phyloP scores from a whole-genome alignment of 768 basidiomycete species.

The Trametes cingulata region DNA sequence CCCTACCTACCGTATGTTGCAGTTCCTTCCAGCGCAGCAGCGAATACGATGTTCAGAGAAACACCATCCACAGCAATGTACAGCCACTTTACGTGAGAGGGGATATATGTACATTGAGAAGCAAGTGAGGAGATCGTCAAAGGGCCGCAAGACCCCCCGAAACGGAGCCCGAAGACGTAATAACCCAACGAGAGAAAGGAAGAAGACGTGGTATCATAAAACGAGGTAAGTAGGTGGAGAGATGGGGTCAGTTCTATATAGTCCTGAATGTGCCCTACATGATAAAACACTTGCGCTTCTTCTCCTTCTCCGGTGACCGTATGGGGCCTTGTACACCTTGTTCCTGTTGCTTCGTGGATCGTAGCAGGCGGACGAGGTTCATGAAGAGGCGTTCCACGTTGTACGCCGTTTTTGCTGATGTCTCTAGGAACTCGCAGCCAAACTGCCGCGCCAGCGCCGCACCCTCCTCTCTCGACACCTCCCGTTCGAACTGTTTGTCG shows the following conservation, averaged over 20 bases:
- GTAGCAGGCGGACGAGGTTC: constrained; percentile 80
- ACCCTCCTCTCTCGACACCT: constrained; percentile 91
- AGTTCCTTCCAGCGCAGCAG: not conserved
- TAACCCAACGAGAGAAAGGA: constrained; percentile 35
- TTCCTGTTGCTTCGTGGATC: constrained; percentile 60
- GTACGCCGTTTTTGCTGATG: constrained; percentile 91
- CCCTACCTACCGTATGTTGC: not conserved
- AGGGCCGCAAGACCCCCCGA: constrained; percentile 21
- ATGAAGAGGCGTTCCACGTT: constrained; percentile 93
- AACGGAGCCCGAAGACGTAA: constrained; percentile 28
- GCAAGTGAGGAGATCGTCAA: constrained; percentile 22
- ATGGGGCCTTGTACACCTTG: constrained; percentile 39
- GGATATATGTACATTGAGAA: constrained; percentile 33
- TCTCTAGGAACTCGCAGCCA: constrained; percentile 94
- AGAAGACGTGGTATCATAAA: constrained; percentile 76
- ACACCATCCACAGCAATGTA: constrained; percentile 23
- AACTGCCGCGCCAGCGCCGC: constrained; percentile 76
- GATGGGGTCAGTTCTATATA: constrained; percentile 61
- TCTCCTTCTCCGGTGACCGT: constrained; percentile 40
- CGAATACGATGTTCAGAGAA: not conserved
- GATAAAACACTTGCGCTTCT: constrained; percentile 69
- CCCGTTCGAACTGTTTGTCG: constrained; percentile 88
- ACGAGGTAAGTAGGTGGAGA: constrained; percentile 59
- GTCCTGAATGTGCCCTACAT: constrained; percentile 74
- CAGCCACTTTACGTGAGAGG: constrained; percentile 20